Percentiles rank a stretch among this genome's conserved stretches.
Conservation (phyloP, 108 stramenopile genomes). For the Conticribra weissflogii region DNA sequence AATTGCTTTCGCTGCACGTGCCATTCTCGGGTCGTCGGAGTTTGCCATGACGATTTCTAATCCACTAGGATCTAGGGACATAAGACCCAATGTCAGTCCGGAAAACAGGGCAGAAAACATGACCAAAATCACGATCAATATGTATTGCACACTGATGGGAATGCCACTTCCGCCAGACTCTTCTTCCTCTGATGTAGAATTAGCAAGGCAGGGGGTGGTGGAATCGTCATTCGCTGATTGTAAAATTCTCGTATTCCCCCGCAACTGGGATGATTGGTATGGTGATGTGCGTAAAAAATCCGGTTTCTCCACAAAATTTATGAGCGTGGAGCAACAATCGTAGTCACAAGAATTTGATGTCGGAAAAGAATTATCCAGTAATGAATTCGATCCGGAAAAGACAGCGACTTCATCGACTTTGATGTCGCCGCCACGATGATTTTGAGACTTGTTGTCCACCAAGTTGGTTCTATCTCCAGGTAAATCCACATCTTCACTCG, state of each 20-base stretch:
- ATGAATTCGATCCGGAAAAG: not conserved
- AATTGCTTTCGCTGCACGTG: slow-evolving; percentile 70
- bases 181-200: slow-evolving; percentile 3
- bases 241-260: slow-evolving; percentile 14
- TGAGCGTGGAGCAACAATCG: slow-evolving; percentile 8
- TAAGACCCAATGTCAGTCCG: slow-evolving; percentile 94
- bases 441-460: not conserved
- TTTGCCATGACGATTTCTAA: slow-evolving; percentile 94
- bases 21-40: slow-evolving; percentile 59
- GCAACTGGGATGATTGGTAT: not conserved
- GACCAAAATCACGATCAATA: slow-evolving; percentile 65
- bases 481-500: not conserved
- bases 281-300: not conserved
- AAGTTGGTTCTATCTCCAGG: not conserved
- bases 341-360: slow-evolving; percentile 1
- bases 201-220: slow-evolving; percentile 16
- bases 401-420: not conserved
- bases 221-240: not conserved
- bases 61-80: slow-evolving; percentile 96
- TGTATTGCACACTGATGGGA: slow-evolving; percentile 62
- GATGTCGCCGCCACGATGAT: not conserved
- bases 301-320: not conserved
- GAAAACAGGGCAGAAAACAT: slow-evolving; percentile 85
- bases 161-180: slow-evolving; percentile 10
- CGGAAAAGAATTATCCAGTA: not conserved